These are phyloP conservation scores for Scedosporium boydii DNA, from an alignment of 2,329 filamentous ascomycete genomes.

Conservation along the genomic window DNA sequence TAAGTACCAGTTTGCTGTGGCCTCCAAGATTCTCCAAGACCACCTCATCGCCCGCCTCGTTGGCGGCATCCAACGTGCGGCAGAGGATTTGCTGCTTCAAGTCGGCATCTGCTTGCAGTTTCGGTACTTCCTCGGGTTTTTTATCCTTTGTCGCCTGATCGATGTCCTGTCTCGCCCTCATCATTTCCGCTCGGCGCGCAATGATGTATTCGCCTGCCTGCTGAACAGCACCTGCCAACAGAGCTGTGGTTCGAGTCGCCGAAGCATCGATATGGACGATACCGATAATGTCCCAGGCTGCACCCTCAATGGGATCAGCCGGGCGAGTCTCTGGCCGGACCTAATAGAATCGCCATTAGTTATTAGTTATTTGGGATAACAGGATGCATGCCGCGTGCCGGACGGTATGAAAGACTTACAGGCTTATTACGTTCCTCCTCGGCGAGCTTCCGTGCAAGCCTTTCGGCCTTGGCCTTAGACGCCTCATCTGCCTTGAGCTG, in stretches of 20 bases:
- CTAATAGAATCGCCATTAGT: constrained; percentile 11
- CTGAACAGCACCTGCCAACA: constrained; percentile 38
- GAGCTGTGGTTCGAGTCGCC: constrained; percentile 24
- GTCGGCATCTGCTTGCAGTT: constrained; percentile 30
- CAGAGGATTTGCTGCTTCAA: constrained; percentile 38
- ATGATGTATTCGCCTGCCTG: constrained; percentile 41
- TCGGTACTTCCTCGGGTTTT: constrained; percentile 6
- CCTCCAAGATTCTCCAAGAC: constrained; percentile 49
- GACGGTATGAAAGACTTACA: constrained; percentile 16
- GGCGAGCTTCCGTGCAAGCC: constrained; percentile 32
- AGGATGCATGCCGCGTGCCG: background rate
- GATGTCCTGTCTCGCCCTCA: constrained; percentile 33
- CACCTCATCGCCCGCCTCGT: constrained; percentile 43
- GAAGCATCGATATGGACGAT: constrained; percentile 37
- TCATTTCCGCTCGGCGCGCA: constrained; percentile 36
- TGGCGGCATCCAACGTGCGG: constrained; percentile 41
- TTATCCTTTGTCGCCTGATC: constrained; percentile 28
- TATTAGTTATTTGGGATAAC: background rate
- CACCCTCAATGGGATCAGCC: constrained; percentile 33
- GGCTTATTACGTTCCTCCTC: constrained; percentile 30
- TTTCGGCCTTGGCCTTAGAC: constrained; percentile 34
- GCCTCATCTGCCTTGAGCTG: constrained; percentile 36
- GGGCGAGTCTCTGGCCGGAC: constrained; percentile 35
- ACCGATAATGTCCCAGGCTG: constrained; percentile 43
- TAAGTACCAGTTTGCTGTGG: constrained; percentile 46